Evolutionary conservation across 2,329 filamentous ascomycete genomes (phyloP), one percentile per base, ranked within the genome.

Genomic region (Fusarium virguliforme): DNA sequence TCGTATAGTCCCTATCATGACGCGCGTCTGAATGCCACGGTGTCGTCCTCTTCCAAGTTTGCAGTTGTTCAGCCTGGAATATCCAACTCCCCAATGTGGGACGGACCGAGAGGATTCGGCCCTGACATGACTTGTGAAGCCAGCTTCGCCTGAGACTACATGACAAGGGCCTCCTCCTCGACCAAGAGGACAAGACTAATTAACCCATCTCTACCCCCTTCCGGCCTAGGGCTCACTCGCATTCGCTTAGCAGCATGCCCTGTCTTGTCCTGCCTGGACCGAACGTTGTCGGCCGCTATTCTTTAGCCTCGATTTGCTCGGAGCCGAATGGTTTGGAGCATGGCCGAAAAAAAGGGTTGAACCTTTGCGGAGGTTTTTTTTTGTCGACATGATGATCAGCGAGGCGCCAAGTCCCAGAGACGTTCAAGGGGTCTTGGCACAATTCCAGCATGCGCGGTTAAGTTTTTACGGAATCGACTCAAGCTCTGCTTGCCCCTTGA

Each of bases 61-160:
- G 18, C 18, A 18, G 26, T 30, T 48, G 43, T 50, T 50, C 26
- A 48, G 8, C 26, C 18, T 48, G 43, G 28, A 18, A 48, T 50
- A 30, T 48, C 15, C 15, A 12, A 18, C 18, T 48, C 43, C 18
- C 43, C 15, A 48, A 48, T 30, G 43, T 50, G 43, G 43, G 18
- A 50, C 43, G 43, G 18, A 50, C 43, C 26, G 5, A 30, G 43
- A 50, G 43, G 43, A 30, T 30, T 50, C 18, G 26, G 12, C 4
- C 35, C 28, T 50, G 24, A 26, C 66, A 70, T 72, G 69, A 72
- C 69, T 72, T 64, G 26, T 7, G 55, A 18, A 34, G 32, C 40
- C 18, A 22, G 30, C 62, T 37, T 53, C 60, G 51, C 40, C 60
- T 51, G 53, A 34, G 18, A 34, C 40, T 58, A 43, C 54, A 32